Base-by-base conservation (phyloP, 1,284 basidiomycete genomes). In the Leccinum subrobustum region DNA sequence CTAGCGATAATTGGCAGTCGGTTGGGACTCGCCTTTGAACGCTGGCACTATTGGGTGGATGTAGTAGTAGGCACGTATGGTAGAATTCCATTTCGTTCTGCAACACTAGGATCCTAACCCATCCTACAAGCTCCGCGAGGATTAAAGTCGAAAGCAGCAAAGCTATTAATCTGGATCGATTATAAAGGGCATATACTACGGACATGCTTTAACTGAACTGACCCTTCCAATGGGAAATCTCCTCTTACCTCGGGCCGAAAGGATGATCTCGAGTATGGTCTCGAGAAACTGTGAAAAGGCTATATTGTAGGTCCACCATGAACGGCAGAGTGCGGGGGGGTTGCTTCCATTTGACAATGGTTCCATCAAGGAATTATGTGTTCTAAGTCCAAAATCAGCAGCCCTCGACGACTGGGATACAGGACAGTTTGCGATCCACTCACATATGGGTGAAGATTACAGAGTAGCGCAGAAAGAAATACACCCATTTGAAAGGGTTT, bases 381-480 rank as follows among this genome's bases (percentile, higher is more conserved):
- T 23, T 52, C 70, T 72, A 39, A 7, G 25, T 14, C n/a, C 9
- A 11, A 35, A 35, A 52, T 52, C 27, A 52, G 27, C 27, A 16
- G 16, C 50, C 25, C 25, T 51, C 6, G 50, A 51, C 9, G 6
- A n/a, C 14, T n/a, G 9, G 14, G n/a, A 6, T 5, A 12, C 33
- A 9, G 4, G 11, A 51, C 2, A 16, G 4, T 4, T 18, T n/a
- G 25, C 4, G 20, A 42, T 18, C 1, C 54, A 62, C 70, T 66
- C 27, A 69, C 68, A 58, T 7, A n/a, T 62, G 62, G 44, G 57
- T 63, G 4, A 59, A 23, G 52, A 69, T 60, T 3, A 57, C 52
- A 48, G 25, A 47, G 58, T 69, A 70, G 18, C 61, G 68, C 63
- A 72, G 61, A 56, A 63, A 65, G 14, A 72, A 52, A 20, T 69